phyloP scores from a whole-genome alignment of 331 rosid genomes.

The Dryas integrifolia region DNA sequence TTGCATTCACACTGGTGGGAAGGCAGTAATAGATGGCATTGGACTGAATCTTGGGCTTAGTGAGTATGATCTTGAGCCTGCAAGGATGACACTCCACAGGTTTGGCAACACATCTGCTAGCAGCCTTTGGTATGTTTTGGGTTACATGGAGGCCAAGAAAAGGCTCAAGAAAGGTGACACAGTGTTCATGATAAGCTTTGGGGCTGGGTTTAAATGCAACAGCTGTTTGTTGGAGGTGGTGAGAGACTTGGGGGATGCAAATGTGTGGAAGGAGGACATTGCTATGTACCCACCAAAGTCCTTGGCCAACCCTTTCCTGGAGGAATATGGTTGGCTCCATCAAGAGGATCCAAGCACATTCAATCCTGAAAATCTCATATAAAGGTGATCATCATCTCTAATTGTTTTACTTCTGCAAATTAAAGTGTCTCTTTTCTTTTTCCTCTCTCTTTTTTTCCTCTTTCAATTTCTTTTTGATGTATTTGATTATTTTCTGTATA shows the following conservation, averaged over 20 bases:
- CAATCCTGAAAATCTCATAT: slow-evolving; percentile 7
- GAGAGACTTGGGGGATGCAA: slow-evolving; percentile 48
- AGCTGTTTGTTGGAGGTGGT: slow-evolving; percentile 85
- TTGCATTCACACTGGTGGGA: slow-evolving; percentile 87
- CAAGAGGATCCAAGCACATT: slow-evolving; percentile 52
- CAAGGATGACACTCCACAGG: slow-evolving; percentile 91
- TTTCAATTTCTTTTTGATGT: not conserved
- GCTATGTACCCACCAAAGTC: slow-evolving; percentile 62
- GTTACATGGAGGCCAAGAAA: slow-evolving; percentile 91
- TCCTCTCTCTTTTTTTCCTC: not conserved
- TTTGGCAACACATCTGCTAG: slow-evolving; percentile 92
- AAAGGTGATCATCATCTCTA: not conserved
- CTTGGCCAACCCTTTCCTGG: slow-evolving; percentile 75
- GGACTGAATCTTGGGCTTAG: slow-evolving; percentile 56
- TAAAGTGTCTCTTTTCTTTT: not conserved
- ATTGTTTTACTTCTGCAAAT: not conserved
- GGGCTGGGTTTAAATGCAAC: slow-evolving; percentile 93
- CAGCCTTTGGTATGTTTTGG: slow-evolving; percentile 86
- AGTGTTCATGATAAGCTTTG: slow-evolving; percentile 85
- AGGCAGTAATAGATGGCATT: slow-evolving; percentile 85
- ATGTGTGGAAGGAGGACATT: slow-evolving; percentile 81
- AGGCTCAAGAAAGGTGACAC: slow-evolving; percentile 65
- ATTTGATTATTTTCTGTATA: slow-evolving; percentile 29
- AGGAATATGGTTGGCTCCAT: slow-evolving; percentile 78
- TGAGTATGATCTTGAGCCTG: slow-evolving; percentile 79